Base-by-base conservation (phyloP, 345 rosid genomes). In the Salix caprea region DNA sequence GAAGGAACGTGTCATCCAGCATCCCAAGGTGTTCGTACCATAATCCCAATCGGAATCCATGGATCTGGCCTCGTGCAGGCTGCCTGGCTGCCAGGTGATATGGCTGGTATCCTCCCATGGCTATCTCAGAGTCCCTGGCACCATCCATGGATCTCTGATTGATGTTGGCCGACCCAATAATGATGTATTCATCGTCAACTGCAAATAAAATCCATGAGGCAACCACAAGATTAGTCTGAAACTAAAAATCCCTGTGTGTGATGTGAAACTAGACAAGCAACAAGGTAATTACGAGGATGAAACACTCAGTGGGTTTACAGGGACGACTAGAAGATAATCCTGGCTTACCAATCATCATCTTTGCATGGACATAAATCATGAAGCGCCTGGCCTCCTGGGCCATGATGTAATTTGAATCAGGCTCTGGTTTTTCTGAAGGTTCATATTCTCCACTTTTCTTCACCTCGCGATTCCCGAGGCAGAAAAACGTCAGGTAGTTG, bases 121-220 rank as follows among this genome's bases (percentile, higher is more conserved):
- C 99, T 75, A 96, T 96, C 86, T 96, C 99, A 10, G 98, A 88
- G 90, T 96, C 99, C 85, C 98, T 88, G 56, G 98, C 94, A 61
- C 99, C 99, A 60, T 96, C 99, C 99, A 96, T 94, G 37, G 99
- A 93, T 65, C 99, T 85, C 83, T 94, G 98, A 90, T 96, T 96
- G 77, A 96, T 96, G 85, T 96, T 96, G 77, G 99, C 99, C 16
- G 99, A 96, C 76, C 98, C 99, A 71, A 96, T 65, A 12, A 94
- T 92, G 14, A 94, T 96, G 90, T 96, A 96, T 82, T 96, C 99
- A 65, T 96, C 99, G 70, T 96, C 99, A 86, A 96, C 98, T 96
- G 89, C 89, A 70, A 52, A 71, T 62, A 30, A 44, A 65, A 62
- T 37, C 26, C 44, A 26, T 36, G 58, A 39, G 24, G 42, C 15